These are phyloP conservation scores for Herpetomonas muscarum DNA, from an alignment of 208 protist genomes.

Conservation along the genomic window DNA sequence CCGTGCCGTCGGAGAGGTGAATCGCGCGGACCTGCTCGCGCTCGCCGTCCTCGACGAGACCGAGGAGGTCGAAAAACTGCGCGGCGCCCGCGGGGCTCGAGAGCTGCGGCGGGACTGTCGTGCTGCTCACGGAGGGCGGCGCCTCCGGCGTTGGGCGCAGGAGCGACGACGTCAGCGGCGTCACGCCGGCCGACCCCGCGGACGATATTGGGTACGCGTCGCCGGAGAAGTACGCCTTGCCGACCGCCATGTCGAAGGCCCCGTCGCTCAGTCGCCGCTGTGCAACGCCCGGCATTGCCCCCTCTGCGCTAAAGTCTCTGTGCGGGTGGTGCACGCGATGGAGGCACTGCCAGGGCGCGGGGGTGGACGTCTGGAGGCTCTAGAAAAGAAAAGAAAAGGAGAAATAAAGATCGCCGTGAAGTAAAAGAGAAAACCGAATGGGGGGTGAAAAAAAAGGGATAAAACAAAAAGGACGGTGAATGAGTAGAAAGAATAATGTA, in stretches of 20 bases:
- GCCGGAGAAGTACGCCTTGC: conserved; percentile 6
- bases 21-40: too few relatives aligned
- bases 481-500: not conserved
- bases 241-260: not conserved
- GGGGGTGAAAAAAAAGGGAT: conserved; percentile 6
- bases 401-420: conserved; percentile 3
- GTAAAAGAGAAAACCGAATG: not conserved
- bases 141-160: too few relatives aligned
- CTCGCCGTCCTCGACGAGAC: too few relatives aligned
- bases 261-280: not conserved
- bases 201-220: not conserved
- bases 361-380: conserved; percentile 3
- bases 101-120: too few relatives aligned
- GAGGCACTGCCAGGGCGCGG: not conserved
- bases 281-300: not conserved
- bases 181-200: not conserved
- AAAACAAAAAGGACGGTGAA: not conserved
- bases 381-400: conserved; percentile 7
- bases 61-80: too few relatives aligned
- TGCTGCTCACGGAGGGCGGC: too few relatives aligned
- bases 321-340: not conserved
- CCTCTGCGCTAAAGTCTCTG: conserved; percentile 8
- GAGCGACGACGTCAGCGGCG: not conserved
- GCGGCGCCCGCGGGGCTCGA: too few relatives aligned
- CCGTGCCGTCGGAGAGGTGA: too few relatives aligned